Evolutionary conservation across 768 basidiomycete species (phyloP), one percentile per base, ranked within the genome.

Genomic region (Panaeolus papilionaceus): DNA sequence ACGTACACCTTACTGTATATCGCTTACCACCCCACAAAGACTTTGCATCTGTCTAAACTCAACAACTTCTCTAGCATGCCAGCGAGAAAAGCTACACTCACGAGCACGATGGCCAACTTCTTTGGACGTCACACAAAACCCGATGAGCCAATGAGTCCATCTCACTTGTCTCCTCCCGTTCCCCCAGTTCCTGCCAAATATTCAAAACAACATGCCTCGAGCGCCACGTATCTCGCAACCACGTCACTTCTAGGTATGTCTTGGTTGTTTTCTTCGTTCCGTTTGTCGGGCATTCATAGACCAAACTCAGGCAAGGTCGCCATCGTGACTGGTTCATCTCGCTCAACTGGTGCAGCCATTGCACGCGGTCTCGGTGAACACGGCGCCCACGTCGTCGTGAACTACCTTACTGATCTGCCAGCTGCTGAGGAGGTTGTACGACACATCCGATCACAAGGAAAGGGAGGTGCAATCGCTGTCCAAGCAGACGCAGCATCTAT

Each of bases 321-420:
- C n/a, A 75, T 89, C 61, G 83, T 89, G 45, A 89, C 88, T 18
- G 87, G 88, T 38, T 88, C 87, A 6, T 88, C 88, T 14, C 84
- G 86, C 11, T 83, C 82, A 18, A 89, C 88, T 33, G 89, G 88
- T 42, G 88, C 87, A 0, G 81, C 85, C 14, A 82, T 88, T 65
- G 87, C 86, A 2, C 77, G 75, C 45, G 78, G 80, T 47, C 80
- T 90, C n/a, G 88, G 84, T 16, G 81, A 79, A 45, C 80, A 87
- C 70, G 88, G 89, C 12, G 88, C 87, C 2, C 81, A 80, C 68
- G 87, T 89, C 63, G 81, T 88, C 28, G 82, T 89, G 33, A 88
- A 89, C 80, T 88, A 88, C 72, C 79, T 82, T 63, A 79, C 72
- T 63, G 80, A 81, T 65, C 71, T 74, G 26, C 69, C 73, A 2